These are phyloP conservation scores for Pythium phragmiticola DNA, from an alignment of 352 stramenopile species.

Conservation along the genomic window DNA sequence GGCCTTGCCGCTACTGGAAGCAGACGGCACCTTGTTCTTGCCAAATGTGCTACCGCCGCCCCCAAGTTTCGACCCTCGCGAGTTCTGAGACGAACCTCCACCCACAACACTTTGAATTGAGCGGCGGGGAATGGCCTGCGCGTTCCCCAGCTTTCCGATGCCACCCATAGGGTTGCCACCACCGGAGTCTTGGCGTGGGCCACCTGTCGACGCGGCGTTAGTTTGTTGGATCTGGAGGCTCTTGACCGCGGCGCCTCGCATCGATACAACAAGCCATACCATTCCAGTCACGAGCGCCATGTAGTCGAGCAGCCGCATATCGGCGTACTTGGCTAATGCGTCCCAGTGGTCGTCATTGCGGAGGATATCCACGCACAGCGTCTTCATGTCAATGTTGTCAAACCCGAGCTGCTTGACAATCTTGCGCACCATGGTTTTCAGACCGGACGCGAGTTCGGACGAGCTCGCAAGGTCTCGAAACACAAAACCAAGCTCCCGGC, in stretches of 20 bases:
- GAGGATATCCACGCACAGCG: constrained; percentile 74
- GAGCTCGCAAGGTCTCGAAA: constrained; percentile 77
- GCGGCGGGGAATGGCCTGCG: constrained; percentile 59
- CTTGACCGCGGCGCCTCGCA: constrained; percentile 76
- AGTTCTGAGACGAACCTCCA: constrained; percentile 1
- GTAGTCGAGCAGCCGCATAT: constrained; percentile 73
- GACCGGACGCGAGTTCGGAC: constrained; percentile 70
- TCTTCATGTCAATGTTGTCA: constrained; percentile 81
- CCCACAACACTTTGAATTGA: constrained; percentile 29
- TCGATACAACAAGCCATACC: constrained; percentile 74
- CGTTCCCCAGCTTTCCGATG: constrained; percentile 28
- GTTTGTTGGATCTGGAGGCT: constrained; percentile 85
- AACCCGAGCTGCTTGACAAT: constrained; percentile 80
- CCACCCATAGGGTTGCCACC: constrained; percentile 11
- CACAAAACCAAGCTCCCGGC: constrained; percentile 70
- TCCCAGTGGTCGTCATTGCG: constrained; percentile 79
- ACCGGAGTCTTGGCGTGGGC: constrained; percentile 15
- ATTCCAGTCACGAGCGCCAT: constrained; percentile 75
- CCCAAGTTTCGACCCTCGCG: constrained; percentile 27
- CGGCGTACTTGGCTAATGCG: constrained; percentile 48
- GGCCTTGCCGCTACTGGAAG: constrained; percentile 13
- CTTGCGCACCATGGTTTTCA: constrained; percentile 86
- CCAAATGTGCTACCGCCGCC: constrained; percentile 15
- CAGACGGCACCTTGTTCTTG: constrained; percentile 42
- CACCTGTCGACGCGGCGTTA: constrained; percentile 33